Evolutionary conservation across 1,139 yeast genomes (phyloP), one percentile per base, ranked within the genome.

Genomic region (Groenewaldozyma sp.): DNA sequence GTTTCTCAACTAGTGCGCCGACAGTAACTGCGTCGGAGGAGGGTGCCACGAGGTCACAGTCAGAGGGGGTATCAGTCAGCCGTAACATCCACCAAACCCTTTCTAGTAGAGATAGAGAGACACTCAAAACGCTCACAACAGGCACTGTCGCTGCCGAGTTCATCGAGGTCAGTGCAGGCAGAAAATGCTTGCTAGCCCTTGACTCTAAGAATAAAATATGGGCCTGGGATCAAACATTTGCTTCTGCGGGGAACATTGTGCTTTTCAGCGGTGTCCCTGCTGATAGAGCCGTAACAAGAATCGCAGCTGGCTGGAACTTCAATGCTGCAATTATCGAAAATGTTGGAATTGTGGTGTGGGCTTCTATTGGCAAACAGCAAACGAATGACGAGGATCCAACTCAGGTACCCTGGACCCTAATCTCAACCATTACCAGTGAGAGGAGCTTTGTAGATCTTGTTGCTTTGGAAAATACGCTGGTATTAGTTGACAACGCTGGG

Each of bases 291-390:
- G 64, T 76, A 3, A 47, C 63, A 33, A 75, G 72, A 50, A 69
- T 78, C 9, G 66, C 68, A 17, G 80, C 86, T 21, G 94, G 93
- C 0, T 82, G 93, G 93, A 70, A 73, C 42, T 60, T 71, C 17
- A 73, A 76, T 38, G 74, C 76, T 24, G 74, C 75, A 24, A 66
- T 68, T 37, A 60, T 77, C 2, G 64, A 64, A 19, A 64, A 63
- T 4, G 60, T 72, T 29, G 88, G 88, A 0, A 56, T 82, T 31
- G 67, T 76, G 0, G 68, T 75, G 13, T 82, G 91, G 91, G 69
- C 14, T 13, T n/a, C 11, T 13, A n/a, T 27, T 13, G 14, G 14
- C 11, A 13, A 17, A 13, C 53, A 49, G 39, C 40, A 40, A 14
- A 58, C 63, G 0, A 47, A 56, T 16, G 76, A 74, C 0, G 55